Evolutionary conservation across 305 asterid species (phyloP).

Genomic region (Lippia alba): DNA sequence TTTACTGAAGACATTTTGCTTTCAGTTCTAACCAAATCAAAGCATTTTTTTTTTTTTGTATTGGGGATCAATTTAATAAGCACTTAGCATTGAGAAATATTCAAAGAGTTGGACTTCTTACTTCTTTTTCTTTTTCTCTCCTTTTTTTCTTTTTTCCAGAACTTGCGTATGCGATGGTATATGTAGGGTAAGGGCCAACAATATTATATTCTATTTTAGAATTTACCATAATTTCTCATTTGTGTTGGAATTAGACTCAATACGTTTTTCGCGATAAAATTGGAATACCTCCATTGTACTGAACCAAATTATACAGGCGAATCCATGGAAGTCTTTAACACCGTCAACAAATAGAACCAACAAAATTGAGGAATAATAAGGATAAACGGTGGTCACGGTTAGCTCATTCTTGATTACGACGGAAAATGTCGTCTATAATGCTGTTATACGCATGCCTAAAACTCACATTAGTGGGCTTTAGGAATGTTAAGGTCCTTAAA

Average conservation of each 20-base stretch:
- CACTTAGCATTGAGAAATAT: not conserved
- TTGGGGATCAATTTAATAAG: too few species aligned
- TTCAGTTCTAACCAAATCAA: not conserved
- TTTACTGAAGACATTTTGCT: slow-evolving; percentile 22
- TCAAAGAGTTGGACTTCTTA: too few species aligned
- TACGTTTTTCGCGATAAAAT: too few species aligned
- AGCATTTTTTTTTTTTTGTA: too few species aligned
- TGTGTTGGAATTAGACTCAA: too few species aligned
- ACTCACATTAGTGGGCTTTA: slow-evolving; percentile 39
- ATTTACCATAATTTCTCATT: too few species aligned
- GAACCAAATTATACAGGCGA: not conserved
- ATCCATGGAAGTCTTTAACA: slow-evolving; percentile 14
- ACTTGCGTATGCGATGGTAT: too few species aligned
- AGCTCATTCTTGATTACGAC: slow-evolving; percentile 30
- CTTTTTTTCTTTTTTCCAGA: too few species aligned
- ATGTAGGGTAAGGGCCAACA: too few species aligned
- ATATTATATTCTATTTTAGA: too few species aligned
- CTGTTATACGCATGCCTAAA: slow-evolving; percentile 22
- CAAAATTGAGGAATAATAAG: slow-evolving; percentile 5
- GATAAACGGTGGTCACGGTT: slow-evolving; percentile 26
- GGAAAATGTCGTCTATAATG: slow-evolving; percentile 41
- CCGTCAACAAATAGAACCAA: slow-evolving; percentile 15
- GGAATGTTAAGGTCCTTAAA: slow-evolving; percentile 78
- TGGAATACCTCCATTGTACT: too few species aligned
- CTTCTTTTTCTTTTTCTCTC: too few species aligned